Base-by-base conservation (phyloP, 2,329 filamentous ascomycete species). In the Colletotrichum orbiculare region DNA sequence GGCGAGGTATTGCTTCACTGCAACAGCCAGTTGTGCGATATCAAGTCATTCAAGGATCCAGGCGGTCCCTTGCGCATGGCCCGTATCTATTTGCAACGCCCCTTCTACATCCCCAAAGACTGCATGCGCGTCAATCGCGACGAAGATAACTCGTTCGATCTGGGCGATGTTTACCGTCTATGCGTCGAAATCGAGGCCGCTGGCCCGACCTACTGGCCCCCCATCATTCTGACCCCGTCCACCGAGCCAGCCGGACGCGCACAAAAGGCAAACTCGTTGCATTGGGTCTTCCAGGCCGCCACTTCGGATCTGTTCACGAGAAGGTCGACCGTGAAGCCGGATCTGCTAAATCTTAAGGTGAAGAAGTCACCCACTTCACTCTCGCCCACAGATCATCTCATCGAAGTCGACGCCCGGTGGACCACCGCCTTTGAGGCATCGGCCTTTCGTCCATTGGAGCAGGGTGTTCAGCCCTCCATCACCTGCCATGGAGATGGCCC, bases 1-100 rank as follows among this genome's bases (percentile, higher is more conserved):
- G 62, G 61, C 48, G 56, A 66, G 4, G 60, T 38, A 41, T n/a
- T 85, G 7, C 72, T 88, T 62, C 80, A 86, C 69, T 84, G 84
- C 67, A 81, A 85, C 70, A 86, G 81, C 66, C 84, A 87, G 70
- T 74, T 82, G 8, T 87, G 85, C 74, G 80, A 81, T 47, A 75
- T 88, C 66, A 82, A 78, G 55, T 77, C 84, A 3, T 83, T 81
- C 70, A 81, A 82, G 68, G 83, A 83, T 42, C 75, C 81, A 2
- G 76, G 79, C 54, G 81, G 79, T 35, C 78, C 79, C 54, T 78
- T 81, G 48, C 78, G 77, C 37, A 79, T 84, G 62, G 81, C 83
- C 11, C 79, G 82, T 50, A 76, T 87, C 34, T 79, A 82, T 67
- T 70, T 85, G 50, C 77, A 79, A 37, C 73, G 75, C 25, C 83